Percentiles rank a stretch among this genome's conserved stretches.
These are phyloP conservation scores for Talaromyces sp. DNA, from an alignment of 2,329 filamentous ascomycete species.

Conservation along the genomic window DNA sequence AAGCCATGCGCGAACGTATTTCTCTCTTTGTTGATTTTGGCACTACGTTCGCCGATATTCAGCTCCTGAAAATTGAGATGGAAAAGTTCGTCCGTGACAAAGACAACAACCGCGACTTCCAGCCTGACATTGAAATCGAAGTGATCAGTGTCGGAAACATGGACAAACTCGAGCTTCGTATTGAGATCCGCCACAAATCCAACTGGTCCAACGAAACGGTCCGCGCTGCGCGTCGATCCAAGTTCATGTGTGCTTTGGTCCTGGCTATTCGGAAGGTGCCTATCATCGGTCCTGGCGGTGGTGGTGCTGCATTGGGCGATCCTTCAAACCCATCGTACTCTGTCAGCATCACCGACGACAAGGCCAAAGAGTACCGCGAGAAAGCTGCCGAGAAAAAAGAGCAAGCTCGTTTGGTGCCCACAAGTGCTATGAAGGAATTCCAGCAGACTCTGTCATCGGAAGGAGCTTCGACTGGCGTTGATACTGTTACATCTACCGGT, in stretches of 20 bases:
- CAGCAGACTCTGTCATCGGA: conserved; percentile 17
- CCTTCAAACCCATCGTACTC: conserved; percentile 74
- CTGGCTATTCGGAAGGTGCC: conserved; percentile 81
- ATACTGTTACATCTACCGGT: conserved; percentile 24
- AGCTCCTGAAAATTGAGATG: conserved; percentile 80
- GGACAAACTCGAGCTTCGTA: conserved; percentile 78
- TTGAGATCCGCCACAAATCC: conserved; percentile 87
- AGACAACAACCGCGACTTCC: conserved; percentile 88
- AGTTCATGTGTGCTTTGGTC: conserved; percentile 94
- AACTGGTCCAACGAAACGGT: conserved; percentile 87
- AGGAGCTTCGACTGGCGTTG: conserved; percentile 29
- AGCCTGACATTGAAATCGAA: conserved; percentile 74
- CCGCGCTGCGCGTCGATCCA: conserved; percentile 76
- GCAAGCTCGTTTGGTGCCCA: conserved; percentile 62
- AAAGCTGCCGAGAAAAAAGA: conserved; percentile 60
- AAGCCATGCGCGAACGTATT: conserved; percentile 84
- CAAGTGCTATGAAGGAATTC: conserved; percentile 22
- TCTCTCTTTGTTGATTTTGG: conserved; percentile 78
- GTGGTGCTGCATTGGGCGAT: conserved; percentile 58
- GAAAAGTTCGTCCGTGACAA: conserved; percentile 76
- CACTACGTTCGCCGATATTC: conserved; percentile 84
- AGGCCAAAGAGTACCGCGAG: conserved; percentile 63
- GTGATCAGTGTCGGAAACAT: conserved; percentile 76
- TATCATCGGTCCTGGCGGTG: conserved; percentile 77
- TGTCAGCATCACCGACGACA: conserved; percentile 68